Percentiles rank a stretch among this genome's conserved stretches.
Evolutionary conservation across 2,329 filamentous ascomycete species (phyloP).

Genomic region (Dothideomycetes sp.): DNA sequence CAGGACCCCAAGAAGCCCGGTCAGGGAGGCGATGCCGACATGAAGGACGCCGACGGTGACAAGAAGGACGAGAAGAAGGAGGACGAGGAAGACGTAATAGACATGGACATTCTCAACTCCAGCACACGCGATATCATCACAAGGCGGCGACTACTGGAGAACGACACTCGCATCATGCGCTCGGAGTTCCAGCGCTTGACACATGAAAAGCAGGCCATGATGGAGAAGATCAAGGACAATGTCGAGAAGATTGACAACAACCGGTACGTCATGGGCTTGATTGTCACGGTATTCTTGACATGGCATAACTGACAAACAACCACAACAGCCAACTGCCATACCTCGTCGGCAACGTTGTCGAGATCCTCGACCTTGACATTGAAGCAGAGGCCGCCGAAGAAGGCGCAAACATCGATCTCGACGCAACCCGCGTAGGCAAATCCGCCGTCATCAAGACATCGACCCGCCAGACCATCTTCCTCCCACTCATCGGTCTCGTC

Average conservation of each 20-base stretch:
- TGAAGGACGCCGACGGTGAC: slow-evolving; percentile 64
- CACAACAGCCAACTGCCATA: slow-evolving; percentile 79
- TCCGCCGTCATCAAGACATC: slow-evolving; percentile 99
- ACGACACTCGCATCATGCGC: slow-evolving; percentile 97
- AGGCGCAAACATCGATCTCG: slow-evolving; percentile 95
- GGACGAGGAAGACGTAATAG: slow-evolving; percentile 69
- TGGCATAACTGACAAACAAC: no score
- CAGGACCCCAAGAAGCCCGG: slow-evolving; percentile 47
- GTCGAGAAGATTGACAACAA: slow-evolving; percentile 99
- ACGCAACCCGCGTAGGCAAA: slow-evolving; percentile 93
- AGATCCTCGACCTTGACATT: slow-evolving; percentile 92
- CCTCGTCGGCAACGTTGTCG: slow-evolving; percentile 95
- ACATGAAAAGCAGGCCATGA: slow-evolving; percentile 93
- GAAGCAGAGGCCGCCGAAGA: slow-evolving; percentile 94
- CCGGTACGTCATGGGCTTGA: slow-evolving; percentile 59
- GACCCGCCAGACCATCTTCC: slow-evolving; percentile 95
- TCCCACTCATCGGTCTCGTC: slow-evolving; percentile 92
- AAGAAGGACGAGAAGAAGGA: slow-evolving; percentile 48
- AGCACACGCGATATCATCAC: slow-evolving; percentile 93
- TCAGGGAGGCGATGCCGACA: slow-evolving; percentile 65
- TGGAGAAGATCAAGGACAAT: slow-evolving; percentile 98
- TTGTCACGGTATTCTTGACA: no score
- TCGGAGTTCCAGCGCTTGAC: slow-evolving; percentile 89
- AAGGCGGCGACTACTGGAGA: slow-evolving; percentile 84
- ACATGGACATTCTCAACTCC: slow-evolving; percentile 85